Percentiles rank a stretch among this genome's conserved stretches.
These are phyloP conservation scores for Pilatotrama ljubarskyi DNA, from an alignment of 768 basidiomycete genomes.

Conservation along the genomic window DNA sequence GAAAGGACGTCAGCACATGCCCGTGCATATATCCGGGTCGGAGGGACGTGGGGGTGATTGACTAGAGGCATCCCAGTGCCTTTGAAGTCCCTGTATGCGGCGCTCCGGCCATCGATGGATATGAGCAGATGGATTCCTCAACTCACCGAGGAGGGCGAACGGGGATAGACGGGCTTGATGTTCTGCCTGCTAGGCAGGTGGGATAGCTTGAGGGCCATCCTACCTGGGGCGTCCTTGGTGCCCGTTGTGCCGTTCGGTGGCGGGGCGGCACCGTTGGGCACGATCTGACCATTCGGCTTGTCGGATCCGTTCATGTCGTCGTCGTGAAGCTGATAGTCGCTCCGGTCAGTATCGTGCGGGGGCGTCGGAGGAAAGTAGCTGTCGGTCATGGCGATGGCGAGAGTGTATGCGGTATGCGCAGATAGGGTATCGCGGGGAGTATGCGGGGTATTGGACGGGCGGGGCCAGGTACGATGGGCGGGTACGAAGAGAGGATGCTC, in stretches of 20 bases:
- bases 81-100: neutral
- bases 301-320: constrained; percentile 1
- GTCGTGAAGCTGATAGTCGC: constrained; percentile 2
- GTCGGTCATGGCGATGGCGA: constrained; percentile 12
- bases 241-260: constrained; percentile 21
- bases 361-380: constrained; percentile 40
- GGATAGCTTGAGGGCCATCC: constrained; percentile 71
- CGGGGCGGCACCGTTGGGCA: constrained; percentile 25
- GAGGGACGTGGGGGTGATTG: too few relatives aligned
- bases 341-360: constrained; percentile 26
- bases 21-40: neutral
- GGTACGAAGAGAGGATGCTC: constrained; percentile 2
- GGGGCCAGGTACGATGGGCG: neutral
- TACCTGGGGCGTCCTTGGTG: constrained; percentile 42
- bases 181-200: constrained; percentile 74
- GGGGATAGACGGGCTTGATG: constrained; percentile 71
- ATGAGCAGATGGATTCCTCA: constrained; percentile 23
- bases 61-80: neutral
- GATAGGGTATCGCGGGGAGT: neutral
- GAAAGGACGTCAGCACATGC: neutral
- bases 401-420: neutral
- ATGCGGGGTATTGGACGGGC: neutral
- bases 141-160: constrained; percentile 66
- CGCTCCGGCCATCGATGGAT: neutral
- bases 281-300: constrained; percentile 15